Evolutionary conservation across 1,284 basidiomycete genomes (phyloP), one percentile per base, ranked within the genome.

Genomic region (Sporisorium graminicola): DNA sequence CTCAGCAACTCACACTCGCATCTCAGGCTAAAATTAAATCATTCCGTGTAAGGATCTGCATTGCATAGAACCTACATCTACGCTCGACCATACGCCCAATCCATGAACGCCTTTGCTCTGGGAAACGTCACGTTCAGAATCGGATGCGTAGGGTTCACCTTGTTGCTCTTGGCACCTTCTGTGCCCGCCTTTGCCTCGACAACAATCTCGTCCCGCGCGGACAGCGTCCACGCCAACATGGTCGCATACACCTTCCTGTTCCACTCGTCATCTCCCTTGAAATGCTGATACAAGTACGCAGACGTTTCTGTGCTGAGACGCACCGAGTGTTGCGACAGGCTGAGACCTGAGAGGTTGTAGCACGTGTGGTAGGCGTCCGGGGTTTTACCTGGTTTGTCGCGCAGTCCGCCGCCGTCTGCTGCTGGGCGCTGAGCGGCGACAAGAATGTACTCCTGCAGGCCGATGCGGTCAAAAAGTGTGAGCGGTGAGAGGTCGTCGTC

Each of bases 361-460:
- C 79, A 82, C n/a, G 84, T 85, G 54, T 85, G 84, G 60, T 85
- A 85, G 16, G 82, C 82, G 50, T 85, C 84, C 2, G 83, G 74
- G 46, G 85, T 93, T 92, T 97, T 98, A 50, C 93, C 93, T 12
- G 96, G 97, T 85, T 99, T 99, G 85, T 99, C 96, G 13, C 94
- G 88, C 58, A 99, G 86, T 10, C 96, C 96, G 14, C 95, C 95
- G 14, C 63, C 68, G 12, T 72, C 52, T 3, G 57, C 16, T 7
- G 47, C 64, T 0, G 91, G 90, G 70, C 91, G 90, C 83, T 99
- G 97, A 0, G 92, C 94, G 7, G 93, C 94, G 62, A 91, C 90
- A 3, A 98, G 88, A 53, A 98, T 90, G 83, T 94, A 99, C 80
- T 94, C 90, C 82, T 98, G 94, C 24, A 98, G 86, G 0, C 93